Base-by-base conservation (phyloP, 2,329 filamentous ascomycete species). In the Paraphaeosphaeria sporulosa region DNA sequence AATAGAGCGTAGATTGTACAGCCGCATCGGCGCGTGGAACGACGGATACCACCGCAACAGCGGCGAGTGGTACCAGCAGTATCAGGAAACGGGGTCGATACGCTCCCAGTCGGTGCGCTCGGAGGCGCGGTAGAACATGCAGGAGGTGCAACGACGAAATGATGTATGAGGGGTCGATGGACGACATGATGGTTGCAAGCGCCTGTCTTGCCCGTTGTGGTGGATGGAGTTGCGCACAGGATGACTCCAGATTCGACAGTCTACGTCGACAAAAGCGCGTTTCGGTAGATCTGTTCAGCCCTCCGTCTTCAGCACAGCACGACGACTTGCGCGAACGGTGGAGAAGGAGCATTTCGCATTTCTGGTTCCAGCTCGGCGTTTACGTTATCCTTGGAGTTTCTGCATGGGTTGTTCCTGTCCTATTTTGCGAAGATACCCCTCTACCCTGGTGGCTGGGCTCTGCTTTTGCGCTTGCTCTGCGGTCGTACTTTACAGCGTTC, bases 21-120 rank as follows among this genome's bases (percentile, higher is more conserved):
- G 71, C 44, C 71, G 74, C 32, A 73, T 77, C 52, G 68, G 68
- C 32, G 72, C 66, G 4, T 77, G 74, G 74, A 75, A 76, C 58
- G 73, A 76, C 49, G 72, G 72, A 19, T 74, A 27, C 23, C 42
- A 71, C 63, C 70, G 42, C 21, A 55, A 71, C 30, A 66, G 68
- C 51, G 59, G 58, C 32, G 60, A 63, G 32, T 56, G 63, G 21
- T 64, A 59, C 27, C 36, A 55, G 10, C 30, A 54, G 5, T 65
- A 64, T 53, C 62, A 63, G 43, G 64, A 68, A 21, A 62, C 61
- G 6, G 62, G 63, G 32, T 62, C n/a, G 19, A 53, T 32, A 56
- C 27, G 52, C 17, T 48, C 30, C 32, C 15, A 57, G 25, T 47
- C 57, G 40, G 47, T 47, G 10, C 44, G 27, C 23, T 55, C 42